phyloP scores from a whole-genome alignment of 352 stramenopile genomes.

The Phytopythium cucurbitacearum region DNA sequence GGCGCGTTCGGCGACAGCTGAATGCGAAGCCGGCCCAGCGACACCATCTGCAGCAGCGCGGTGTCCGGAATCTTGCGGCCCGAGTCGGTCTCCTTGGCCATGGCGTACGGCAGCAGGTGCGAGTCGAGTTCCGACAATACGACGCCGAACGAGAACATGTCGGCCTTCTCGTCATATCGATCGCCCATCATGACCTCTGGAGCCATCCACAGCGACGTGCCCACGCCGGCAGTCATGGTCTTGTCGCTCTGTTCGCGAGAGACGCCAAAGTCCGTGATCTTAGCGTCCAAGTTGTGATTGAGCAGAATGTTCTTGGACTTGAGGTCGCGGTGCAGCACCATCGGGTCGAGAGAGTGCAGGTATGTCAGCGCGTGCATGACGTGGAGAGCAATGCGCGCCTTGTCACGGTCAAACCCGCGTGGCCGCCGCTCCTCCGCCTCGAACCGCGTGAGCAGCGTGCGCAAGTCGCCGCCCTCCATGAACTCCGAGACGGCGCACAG shows the following conservation, averaged over 20 bases:
- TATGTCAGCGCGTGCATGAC: conserved; percentile 34
- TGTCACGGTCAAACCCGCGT: conserved; percentile 33
- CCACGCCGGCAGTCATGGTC: conserved; percentile 30
- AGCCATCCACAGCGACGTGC: conserved; percentile 40
- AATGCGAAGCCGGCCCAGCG: conserved; percentile 21
- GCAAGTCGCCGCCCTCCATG: conserved; percentile 39
- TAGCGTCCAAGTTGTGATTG: conserved; percentile 16
- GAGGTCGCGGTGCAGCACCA: conserved; percentile 42
- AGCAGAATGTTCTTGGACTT: conserved; percentile 62
- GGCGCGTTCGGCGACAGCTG: conserved; percentile 29
- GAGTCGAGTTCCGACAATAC: conserved; percentile 40
- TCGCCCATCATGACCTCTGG: conserved; percentile 44
- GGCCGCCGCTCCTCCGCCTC: conserved; percentile 17
- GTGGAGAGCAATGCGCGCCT: conserved; percentile 22
- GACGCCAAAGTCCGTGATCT: conserved; percentile 48
- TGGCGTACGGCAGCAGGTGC: conserved; percentile 24
- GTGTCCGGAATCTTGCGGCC: conserved; percentile 22
- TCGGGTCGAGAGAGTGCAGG: conserved; percentile 34
- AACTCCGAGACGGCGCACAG: conserved; percentile 50
- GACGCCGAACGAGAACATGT: conserved; percentile 51
- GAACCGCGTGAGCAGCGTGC: conserved; percentile 21
- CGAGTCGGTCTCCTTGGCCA: conserved; percentile 13
- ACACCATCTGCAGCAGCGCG: conserved; percentile 40
- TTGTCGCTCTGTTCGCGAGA: conserved; percentile 24
- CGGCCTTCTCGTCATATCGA: conserved; percentile 29